Percentiles rank a stretch among this genome's conserved stretches.
phyloP scores from a whole-genome alignment of 2,329 filamentous ascomycete genomes.

The Trichothecium roseum region DNA sequence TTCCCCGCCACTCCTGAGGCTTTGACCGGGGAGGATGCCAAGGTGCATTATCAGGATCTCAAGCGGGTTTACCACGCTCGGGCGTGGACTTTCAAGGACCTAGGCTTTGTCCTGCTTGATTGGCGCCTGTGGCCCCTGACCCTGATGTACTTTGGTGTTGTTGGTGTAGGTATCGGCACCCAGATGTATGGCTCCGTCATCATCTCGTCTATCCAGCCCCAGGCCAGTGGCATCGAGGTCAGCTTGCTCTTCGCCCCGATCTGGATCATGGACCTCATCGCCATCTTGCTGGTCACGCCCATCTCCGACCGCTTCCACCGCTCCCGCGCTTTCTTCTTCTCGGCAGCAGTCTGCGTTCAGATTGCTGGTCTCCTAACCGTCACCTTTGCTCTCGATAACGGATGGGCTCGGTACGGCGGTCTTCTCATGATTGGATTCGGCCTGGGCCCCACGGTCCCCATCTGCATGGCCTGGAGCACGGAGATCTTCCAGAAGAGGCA shows the following conservation, averaged over 20 bases:
- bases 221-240: constrained; percentile 62
- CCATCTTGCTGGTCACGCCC: constrained; percentile 76
- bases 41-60: constrained; percentile 75
- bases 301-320: constrained; percentile 80
- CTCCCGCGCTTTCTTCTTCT: constrained; percentile 73
- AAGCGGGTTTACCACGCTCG: constrained; percentile 68
- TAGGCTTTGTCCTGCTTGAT: constrained; percentile 63
- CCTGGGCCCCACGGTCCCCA: constrained; percentile 80
- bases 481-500: constrained; percentile 86
- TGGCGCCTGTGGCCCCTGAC: constrained; percentile 82
- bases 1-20: constrained; percentile 61
- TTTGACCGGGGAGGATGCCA: constrained; percentile 64
- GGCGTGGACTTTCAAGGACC: constrained; percentile 62
- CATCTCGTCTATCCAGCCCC: constrained; percentile 66
- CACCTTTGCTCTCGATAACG: constrained; percentile 59
- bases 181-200: constrained; percentile 84
- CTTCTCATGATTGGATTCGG: constrained; percentile 87
- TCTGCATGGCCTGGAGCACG: constrained; percentile 88
- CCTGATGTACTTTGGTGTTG: constrained; percentile 91
- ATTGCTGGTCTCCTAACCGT: constrained; percentile 72
- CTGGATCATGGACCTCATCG: constrained; percentile 86
- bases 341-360: constrained; percentile 63
- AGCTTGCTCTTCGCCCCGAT: constrained; percentile 83
- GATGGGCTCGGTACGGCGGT: constrained; percentile 80
- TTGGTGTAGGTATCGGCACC: constrained; percentile 83